A percentile compares a stretch with the other conserved stretches of the same genome.
Evolutionary conservation across 768 basidiomycete genomes (phyloP).

Genomic region (Termitomyces sp.): DNA sequence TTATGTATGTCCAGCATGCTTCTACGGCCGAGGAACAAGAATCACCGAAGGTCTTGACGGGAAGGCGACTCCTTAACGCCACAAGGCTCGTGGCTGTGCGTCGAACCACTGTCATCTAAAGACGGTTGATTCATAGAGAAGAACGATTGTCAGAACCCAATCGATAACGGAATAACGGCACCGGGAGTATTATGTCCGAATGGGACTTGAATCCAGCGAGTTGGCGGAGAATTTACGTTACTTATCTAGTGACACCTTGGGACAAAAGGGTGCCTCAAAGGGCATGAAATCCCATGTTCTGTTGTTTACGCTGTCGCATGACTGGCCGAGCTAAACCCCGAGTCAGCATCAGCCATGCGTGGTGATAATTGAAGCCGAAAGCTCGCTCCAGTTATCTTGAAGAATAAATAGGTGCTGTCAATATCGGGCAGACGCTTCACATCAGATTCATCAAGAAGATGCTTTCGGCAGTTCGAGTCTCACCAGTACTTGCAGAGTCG

Average conservation of each 20-base stretch:
- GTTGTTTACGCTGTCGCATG: conserved; percentile 5
- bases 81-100: conserved; percentile 25
- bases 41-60: conserved; percentile 3
- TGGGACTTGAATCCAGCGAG: background rate
- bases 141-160: conserved; percentile 2
- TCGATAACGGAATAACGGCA: conserved; percentile 5
- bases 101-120: conserved; percentile 5
- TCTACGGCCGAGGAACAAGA: conserved; percentile 1
- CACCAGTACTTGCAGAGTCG: background rate
- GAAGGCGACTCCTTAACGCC: conserved; percentile 15
- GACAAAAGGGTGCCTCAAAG: background rate
- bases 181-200: background rate
- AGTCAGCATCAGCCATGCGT: conserved; percentile 3
- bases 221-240: conserved; percentile 3
- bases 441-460: conserved; percentile 8
- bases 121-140: background rate
- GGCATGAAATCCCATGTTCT: conserved; percentile 1
- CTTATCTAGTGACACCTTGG: background rate
- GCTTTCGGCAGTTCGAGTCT: conserved; percentile 2
- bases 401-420: conserved; percentile 3
- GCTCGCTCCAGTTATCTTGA: background rate
- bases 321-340: background rate
- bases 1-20: background rate
- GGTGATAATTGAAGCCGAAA: background rate
- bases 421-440: background rate